Percentiles rank a stretch among this genome's conserved stretches.
phyloP scores from a whole-genome alignment of 495 filamentous ascomycete genomes.

The Cladorrhinum samala region DNA sequence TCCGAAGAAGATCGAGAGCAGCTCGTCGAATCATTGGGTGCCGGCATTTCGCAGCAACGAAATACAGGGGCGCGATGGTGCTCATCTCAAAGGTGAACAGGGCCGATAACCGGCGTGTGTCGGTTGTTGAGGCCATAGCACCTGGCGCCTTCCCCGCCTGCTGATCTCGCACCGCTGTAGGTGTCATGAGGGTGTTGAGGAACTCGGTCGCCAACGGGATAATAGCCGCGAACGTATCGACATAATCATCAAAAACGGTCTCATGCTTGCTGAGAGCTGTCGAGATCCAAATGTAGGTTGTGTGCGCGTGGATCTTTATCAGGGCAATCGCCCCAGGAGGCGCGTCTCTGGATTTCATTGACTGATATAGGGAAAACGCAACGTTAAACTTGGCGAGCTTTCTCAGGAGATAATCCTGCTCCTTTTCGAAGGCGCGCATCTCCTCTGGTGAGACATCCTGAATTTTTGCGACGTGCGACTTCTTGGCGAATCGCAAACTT shows the following conservation, averaged over 20 bases:
- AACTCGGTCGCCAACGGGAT: slow-evolving; percentile 28
- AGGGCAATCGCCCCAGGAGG: slow-evolving; percentile 22
- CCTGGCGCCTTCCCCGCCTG: slow-evolving; percentile 1
- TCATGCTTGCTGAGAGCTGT: slow-evolving; percentile 30
- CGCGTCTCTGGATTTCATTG: slow-evolving; percentile 11
- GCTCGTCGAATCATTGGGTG: slow-evolving; percentile 38
- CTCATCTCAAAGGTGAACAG: slow-evolving; percentile 48
- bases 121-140: neutral
- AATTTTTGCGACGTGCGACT: slow-evolving; percentile 21
- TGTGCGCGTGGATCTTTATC: slow-evolving; percentile 26
- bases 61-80: slow-evolving; percentile 44
- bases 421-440: slow-evolving; percentile 22
- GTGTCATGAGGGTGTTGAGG: slow-evolving; percentile 15
- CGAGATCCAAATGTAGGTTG: slow-evolving; percentile 32
- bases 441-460: slow-evolving; percentile 14
- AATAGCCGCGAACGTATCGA: slow-evolving; percentile 33
- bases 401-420: slow-evolving; percentile 25
- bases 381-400: slow-evolving; percentile 30
- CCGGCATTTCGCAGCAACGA: slow-evolving; percentile 45
- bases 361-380: slow-evolving; percentile 28
- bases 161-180: slow-evolving; percentile 2
- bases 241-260: slow-evolving; percentile 32
- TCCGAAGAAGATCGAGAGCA: slow-evolving; percentile 34
- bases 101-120: slow-evolving; percentile 20
- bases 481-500: slow-evolving; percentile 27